Base-by-base conservation (phyloP, 1,284 basidiomycete genomes). In the Agaricales sp. region DNA sequence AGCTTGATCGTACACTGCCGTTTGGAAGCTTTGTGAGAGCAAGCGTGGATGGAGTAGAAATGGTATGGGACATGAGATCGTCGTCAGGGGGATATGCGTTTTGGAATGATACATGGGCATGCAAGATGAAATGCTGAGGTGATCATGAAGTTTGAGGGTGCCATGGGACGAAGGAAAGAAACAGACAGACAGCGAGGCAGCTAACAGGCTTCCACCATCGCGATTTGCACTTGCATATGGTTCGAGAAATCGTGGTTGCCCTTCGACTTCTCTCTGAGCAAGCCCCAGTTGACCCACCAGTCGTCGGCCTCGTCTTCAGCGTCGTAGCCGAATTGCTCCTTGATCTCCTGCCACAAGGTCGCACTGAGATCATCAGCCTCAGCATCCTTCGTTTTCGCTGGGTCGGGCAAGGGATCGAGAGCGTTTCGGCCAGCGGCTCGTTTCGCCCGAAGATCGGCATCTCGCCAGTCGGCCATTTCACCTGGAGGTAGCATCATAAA, bases 301-400 rank as follows among this genome's bases (percentile, higher is more conserved):
- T 67, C 61, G 16, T 73, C 70, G 3, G 69, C 71, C 19, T 66
- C 63, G 23, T 69, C 69, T 50, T 72, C 70, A 13, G 69, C 67
- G 45, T 71, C 67, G 50, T 73, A 73, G 6, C 60, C 64, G 50
- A 69, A 74, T 8, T 69, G 52, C 23, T 64, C 66, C 47, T 63
- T 66, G 43, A 72, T 64, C 48, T 69, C 63, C 13, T 61, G 59
- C 70, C 70, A 72, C 12, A 23, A n/a, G 13, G 44, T 8, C 18
- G 21, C 20, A 13, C 20, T 23, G 24, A 13, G 8, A 43, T 11
- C 39, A 16, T 22, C n/a, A 18, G 8, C 21, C 4, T 43, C 21
- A 11, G 6, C 39, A 49, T 73, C 61, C 47, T 52, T 57, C 30
- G 60, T 57, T 47, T 53, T 59, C 47, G 62, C 58, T 25, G 54